Base-by-base conservation (phyloP, 768 basidiomycete species). In the Leccinum variicolor region DNA sequence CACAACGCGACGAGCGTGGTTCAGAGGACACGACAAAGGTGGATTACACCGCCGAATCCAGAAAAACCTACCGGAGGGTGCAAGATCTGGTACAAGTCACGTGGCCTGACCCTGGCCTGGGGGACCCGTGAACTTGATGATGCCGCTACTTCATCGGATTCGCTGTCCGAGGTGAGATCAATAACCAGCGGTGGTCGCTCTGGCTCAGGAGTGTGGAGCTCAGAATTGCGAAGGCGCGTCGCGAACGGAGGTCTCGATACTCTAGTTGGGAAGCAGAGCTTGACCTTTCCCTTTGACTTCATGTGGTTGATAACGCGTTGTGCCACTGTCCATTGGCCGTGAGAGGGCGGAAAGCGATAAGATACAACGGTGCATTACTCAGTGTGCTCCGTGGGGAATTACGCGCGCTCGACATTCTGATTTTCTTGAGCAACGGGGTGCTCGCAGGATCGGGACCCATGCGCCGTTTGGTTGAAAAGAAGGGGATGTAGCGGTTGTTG, bases 271-370 rank as follows among this genome's bases (percentile, higher is more conserved):
- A 62, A 55, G 52, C 25, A 55, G 6, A 66, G 51, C 51, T 66
- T 64, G 4, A 70, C 62, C 51, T 60, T 71, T 31, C 66, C 68
- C 28, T 66, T 70, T 11, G 66, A 72, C 45, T 56, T 64, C 66
- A 70, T 69, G 50, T 53, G 55, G 7, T 55, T 62, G 31, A 69
- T 70, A n/a, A 68, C 55, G 29, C 55, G 64, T 21, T 61, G 64
- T 13, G 69, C 66, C 69, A 70, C 69, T 70, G 25, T 54, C 26
- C 48, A 43, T 41, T 21, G 15, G 2, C 46, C 39, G 45, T 68
- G 52, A 62, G 60, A 31, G 26, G 54, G 28, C 25, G n/a, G 1
- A 53, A 49, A 25, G 17, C 2, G 13, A 7, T 6, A 43, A 41
- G 13, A n/a, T 23, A 50, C 2, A 52, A 39, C 10, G 36, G 25